Evolutionary conservation across 148 eudicot species (phyloP).

Genomic region (Spergularia marina): DNA sequence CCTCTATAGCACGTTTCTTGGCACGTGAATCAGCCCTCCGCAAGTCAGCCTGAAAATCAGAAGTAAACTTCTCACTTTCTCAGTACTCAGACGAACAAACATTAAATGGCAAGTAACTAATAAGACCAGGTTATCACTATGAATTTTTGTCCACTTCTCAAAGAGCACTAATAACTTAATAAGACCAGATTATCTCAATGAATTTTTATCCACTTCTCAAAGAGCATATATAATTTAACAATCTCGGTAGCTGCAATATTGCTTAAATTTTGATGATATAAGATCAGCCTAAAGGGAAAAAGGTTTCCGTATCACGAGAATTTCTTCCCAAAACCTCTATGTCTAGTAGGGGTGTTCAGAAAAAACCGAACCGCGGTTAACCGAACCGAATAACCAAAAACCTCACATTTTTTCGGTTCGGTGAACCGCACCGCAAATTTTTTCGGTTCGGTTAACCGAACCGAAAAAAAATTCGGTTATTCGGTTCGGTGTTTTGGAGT

Average conservation of each 20-base stretch:
- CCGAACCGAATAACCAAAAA: too few species aligned
- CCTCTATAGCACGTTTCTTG: constrained; percentile 89
- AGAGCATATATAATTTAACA: not conserved
- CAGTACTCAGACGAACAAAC: not conserved
- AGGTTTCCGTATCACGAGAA: not conserved
- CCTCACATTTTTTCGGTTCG: too few species aligned
- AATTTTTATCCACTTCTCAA: too few species aligned
- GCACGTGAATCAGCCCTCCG: constrained; percentile 82
- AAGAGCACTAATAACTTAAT: not conserved
- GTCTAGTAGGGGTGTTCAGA: too few species aligned
- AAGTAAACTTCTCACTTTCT: constrained; percentile 11
- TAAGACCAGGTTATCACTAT: too few species aligned
- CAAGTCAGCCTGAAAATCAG: constrained; percentile 74
- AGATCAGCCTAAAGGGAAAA: not conserved
- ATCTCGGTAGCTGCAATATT: not conserved
- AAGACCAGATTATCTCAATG: too few species aligned
- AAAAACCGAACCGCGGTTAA: too few species aligned
- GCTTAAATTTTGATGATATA: not conserved
- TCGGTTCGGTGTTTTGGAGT: too few species aligned
- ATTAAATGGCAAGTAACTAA: not conserved
- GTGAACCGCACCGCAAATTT: too few species aligned
- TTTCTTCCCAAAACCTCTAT: not conserved
- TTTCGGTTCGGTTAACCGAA: too few species aligned
- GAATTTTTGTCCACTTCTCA: too few species aligned
- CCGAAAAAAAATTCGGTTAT: too few species aligned